A percentile compares a stretch with the other conserved stretches of the same genome.
These are phyloP conservation scores for Mycosarcoma maydis DNA, from an alignment of 1,284 basidiomycete species.

Conservation along the genomic window DNA sequence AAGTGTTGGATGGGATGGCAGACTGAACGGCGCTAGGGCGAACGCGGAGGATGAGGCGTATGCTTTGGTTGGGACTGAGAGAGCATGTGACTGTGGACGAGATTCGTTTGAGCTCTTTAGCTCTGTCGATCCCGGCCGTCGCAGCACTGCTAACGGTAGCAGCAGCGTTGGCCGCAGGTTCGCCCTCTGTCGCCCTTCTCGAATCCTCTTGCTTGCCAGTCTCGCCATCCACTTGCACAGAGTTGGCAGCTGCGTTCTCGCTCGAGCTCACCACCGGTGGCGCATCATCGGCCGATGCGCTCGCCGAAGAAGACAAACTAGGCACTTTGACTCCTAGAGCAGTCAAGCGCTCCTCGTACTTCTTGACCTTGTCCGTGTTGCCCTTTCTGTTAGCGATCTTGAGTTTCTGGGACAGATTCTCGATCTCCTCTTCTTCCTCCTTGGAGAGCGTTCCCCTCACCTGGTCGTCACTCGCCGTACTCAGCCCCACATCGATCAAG, in stretches of 20 bases:
- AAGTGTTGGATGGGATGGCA: slow-evolving; percentile 28
- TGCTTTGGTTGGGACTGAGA: slow-evolving; percentile 55
- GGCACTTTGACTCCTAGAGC: slow-evolving; percentile 68
- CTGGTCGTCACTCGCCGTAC: slow-evolving; percentile 59
- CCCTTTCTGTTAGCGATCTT: slow-evolving; percentile 71
- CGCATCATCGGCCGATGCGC: slow-evolving; percentile 3
- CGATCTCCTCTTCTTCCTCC: slow-evolving; percentile 71
- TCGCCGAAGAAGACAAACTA: slow-evolving; percentile 7
- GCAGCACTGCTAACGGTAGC: background rate
- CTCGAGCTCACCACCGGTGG: background rate
- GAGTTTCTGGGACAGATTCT: slow-evolving; percentile 70
- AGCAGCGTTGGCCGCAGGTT: background rate
- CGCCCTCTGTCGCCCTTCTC: background rate
- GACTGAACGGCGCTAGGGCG: slow-evolving; percentile 41
- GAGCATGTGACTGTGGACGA: slow-evolving; percentile 56
- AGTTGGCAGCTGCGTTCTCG: background rate
- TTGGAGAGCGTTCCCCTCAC: slow-evolving; percentile 68
- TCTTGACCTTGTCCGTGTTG: slow-evolving; percentile 70
- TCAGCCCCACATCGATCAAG: slow-evolving; percentile 41
- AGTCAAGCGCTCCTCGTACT: slow-evolving; percentile 69
- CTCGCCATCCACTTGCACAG: slow-evolving; percentile 2
- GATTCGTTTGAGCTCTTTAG: slow-evolving; percentile 47
- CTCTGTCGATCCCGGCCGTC: slow-evolving; percentile 19
- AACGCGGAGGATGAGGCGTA: slow-evolving; percentile 60
- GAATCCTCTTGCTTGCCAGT: background rate